Evolutionary conservation across 2,329 filamentous ascomycete species (phyloP), one percentile per base, ranked within the genome.

Genomic region (Colletotrichum truncatum): DNA sequence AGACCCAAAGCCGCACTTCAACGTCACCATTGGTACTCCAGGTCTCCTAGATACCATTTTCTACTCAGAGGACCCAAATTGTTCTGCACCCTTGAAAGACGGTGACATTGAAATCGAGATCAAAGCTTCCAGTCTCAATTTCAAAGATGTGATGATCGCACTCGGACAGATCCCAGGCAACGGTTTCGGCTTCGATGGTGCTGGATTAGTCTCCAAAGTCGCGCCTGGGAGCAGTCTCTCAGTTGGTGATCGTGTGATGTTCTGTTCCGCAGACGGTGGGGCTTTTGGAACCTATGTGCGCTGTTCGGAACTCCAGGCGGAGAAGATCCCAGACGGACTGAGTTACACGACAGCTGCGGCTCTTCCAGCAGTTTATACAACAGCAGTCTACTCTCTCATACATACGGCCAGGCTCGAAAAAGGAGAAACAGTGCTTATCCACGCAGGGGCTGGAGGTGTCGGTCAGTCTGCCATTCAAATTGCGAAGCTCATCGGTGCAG

Each of bases 71-170:
- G 21, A 28, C 1, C 6, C 30, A 12, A 16, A 48, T 2, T 8
- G 12, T 14, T 38, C 7, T 4, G 16, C 16, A 21, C 36, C 34
- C 8, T 64, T 74, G 1, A 32, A 16, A 6, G 46, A 58, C 0
- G 67, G 69, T 26, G 67, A 73, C 8, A 58, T 79, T 14, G 75
- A 79, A 53, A 70, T 70, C 6, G 52, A 68, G 28, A 43, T 70
- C 7, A 61, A 68, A 9, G 69, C 73, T 1, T 64, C 71, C 9
- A 71, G 75, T 12, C 68, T 78, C 52, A 76, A 77, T 66, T 78
- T 79, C 68, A 75, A 75, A 41, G 77, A 79, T 39, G 73, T 79
- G 4, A 70, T 78, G 2, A 73, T 79, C 18, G 73, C 76, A 2
- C 63, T 76, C 14, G 78, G 77, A 3, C 73, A 76, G 49, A 67